Conservation (phyloP, 768 basidiomycete genomes). For the Daedaleopsis sinensis region DNA sequence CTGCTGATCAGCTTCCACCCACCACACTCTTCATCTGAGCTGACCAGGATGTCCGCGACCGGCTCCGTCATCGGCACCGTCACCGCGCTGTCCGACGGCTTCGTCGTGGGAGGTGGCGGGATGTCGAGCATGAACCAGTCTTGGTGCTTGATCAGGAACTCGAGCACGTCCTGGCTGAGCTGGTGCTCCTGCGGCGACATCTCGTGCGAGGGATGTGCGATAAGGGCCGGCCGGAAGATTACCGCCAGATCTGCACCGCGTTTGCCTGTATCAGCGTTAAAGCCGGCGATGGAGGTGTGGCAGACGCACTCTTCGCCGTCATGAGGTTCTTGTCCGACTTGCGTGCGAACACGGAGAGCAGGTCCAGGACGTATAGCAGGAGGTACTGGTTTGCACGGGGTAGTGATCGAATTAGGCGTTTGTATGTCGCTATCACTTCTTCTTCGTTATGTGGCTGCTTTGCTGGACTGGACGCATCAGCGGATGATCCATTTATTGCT, state of each 20-base stretch:
- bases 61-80: constrained; percentile 35
- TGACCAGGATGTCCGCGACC: constrained; percentile 26
- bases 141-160: constrained; percentile 95
- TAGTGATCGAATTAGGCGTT: constrained; percentile 80
- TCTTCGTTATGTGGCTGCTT: constrained; percentile 71
- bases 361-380: constrained; percentile 94
- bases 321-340: constrained; percentile 93
- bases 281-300: background rate
- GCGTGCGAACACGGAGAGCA: constrained; percentile 91
- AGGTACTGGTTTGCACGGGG: constrained; percentile 92
- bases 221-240: constrained; percentile 94
- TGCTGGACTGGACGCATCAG: constrained; percentile 43
- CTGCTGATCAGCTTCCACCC: constrained; percentile 58
- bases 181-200: constrained; percentile 85
- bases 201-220: constrained; percentile 88
- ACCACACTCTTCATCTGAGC: constrained; percentile 47
- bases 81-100: constrained; percentile 17
- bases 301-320: constrained; percentile 84
- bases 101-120: constrained; percentile 59
- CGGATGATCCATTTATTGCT: background rate
- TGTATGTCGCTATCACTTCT: constrained; percentile 78
- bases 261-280: background rate
- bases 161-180: constrained; percentile 86
- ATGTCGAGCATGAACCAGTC: constrained; percentile 94
- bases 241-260: constrained; percentile 80